These are phyloP conservation scores for Salix purpurea DNA, from an alignment of 345 rosid species.

Conservation along the genomic window DNA sequence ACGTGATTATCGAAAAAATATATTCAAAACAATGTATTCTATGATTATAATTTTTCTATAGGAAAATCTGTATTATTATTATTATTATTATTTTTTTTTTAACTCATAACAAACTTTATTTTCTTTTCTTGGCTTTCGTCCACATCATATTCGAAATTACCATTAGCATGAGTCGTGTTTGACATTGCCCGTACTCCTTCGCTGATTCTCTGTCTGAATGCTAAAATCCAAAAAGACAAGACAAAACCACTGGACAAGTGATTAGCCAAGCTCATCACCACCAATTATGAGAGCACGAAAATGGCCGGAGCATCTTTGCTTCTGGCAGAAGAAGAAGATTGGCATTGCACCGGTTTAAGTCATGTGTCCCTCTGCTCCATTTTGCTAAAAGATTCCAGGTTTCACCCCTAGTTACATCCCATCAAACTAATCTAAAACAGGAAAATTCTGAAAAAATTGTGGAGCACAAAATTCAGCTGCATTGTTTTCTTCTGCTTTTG, in stretches of 20 bases:
- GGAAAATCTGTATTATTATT: too few species aligned
- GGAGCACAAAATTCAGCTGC: neutral
- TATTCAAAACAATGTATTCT: too few species aligned
- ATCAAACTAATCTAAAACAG: neutral
- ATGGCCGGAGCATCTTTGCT: neutral
- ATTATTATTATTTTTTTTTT: too few species aligned
- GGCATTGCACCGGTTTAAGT: neutral
- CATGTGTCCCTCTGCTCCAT: neutral
- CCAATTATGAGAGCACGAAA: conserved; percentile 12
- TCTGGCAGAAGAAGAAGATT: neutral
- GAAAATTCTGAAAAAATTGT: neutral
- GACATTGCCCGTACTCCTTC: neutral
- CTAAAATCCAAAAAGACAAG: neutral
- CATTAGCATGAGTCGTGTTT: neutral
- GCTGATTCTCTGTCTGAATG: neutral
- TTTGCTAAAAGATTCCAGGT: neutral
- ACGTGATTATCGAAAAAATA: too few species aligned
- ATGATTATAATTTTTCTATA: too few species aligned
- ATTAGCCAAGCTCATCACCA: neutral
- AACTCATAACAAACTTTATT: too few species aligned
- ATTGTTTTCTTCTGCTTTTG: neutral
- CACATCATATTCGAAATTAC: too few species aligned
- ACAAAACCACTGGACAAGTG: neutral
- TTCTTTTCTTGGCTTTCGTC: too few species aligned
- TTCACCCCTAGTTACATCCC: neutral